Conservation (phyloP, 1,139 yeast genomes). For the Hemisphaericaspora lyxosophila region DNA sequence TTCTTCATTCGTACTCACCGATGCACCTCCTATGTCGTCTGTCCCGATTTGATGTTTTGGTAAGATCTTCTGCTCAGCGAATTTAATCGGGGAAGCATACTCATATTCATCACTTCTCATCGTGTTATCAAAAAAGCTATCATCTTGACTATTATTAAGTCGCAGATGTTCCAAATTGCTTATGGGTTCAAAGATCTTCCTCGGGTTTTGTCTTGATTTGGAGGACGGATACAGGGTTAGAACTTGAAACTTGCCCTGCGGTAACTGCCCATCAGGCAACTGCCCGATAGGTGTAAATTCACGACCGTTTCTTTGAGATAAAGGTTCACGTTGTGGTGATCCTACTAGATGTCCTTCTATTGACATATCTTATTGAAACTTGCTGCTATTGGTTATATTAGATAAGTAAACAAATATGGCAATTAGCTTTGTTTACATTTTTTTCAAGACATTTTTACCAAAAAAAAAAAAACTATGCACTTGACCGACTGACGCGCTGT, state of each 20-base stretch:
- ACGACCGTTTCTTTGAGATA: background rate
- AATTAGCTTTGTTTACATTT: background rate
- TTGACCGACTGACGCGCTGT: too few relatives aligned
- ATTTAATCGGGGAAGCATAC: constrained; percentile 8
- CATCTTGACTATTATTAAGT: constrained; percentile 5
- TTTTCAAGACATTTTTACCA: too few relatives aligned
- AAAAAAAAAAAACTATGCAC: too few relatives aligned
- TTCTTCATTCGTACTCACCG: constrained; percentile 13
- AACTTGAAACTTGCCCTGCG: constrained; percentile 12
- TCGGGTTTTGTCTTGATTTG: constrained; percentile 6
- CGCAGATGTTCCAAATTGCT: constrained; percentile 6
- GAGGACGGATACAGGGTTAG: constrained; percentile 11
- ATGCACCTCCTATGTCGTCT: constrained; percentile 11
- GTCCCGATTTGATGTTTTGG: constrained; percentile 5
- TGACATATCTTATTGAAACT: constrained; percentile 1
- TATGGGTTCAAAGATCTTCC: constrained; percentile 13
- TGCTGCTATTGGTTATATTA: background rate
- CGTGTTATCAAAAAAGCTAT: constrained; percentile 10
- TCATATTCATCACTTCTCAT: constrained; percentile 9
- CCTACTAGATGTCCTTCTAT: background rate
- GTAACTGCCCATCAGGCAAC: constrained; percentile 10
- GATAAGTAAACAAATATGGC: background rate
- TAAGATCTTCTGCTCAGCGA: background rate
- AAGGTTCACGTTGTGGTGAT: background rate
- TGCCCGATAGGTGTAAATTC: constrained; percentile 16